Conservation (phyloP, 176 grass and related monocot genomes). For the Carex pumila region DNA sequence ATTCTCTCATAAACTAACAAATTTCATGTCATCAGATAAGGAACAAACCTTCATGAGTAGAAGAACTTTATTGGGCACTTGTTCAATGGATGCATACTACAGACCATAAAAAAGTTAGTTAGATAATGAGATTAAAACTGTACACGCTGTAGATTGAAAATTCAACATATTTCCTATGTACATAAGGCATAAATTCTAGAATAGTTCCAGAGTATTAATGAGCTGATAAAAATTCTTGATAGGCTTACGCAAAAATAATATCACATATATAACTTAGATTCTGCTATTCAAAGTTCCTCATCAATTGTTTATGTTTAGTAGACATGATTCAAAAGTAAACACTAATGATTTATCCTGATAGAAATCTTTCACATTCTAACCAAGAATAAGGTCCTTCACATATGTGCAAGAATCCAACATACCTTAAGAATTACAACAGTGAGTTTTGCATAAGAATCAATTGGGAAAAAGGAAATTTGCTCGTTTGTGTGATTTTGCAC, state of each 20-base stretch:
- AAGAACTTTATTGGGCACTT: constrained; percentile 58
- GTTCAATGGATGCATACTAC: constrained; percentile 56
- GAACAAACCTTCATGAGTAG: constrained; percentile 65
- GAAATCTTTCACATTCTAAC: background rate
- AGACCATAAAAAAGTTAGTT: constrained; percentile 24
- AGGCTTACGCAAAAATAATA: background rate
- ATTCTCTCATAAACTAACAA: background rate
- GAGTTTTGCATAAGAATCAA: constrained; percentile 91
- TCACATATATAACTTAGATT: background rate
- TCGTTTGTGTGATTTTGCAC: constrained; percentile 38
- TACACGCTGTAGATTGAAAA: background rate
- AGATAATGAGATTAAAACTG: background rate
- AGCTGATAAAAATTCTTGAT: background rate
- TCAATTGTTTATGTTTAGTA: background rate
- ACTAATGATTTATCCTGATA: background rate
- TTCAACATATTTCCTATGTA: background rate
- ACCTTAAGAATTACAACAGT: constrained; percentile 73
- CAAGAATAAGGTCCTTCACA: background rate
- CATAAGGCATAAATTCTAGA: background rate
- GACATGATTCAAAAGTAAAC: background rate
- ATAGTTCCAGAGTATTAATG: background rate
- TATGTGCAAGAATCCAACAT: constrained; percentile 9
- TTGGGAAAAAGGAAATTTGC: constrained; percentile 70
- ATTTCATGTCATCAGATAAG: background rate
- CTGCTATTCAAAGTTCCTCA: background rate